A percentile compares a stretch with the other conserved stretches of the same genome.
Conservation (phyloP, 192 early-diverging fungal species). For the Physocladia obscura region DNA sequence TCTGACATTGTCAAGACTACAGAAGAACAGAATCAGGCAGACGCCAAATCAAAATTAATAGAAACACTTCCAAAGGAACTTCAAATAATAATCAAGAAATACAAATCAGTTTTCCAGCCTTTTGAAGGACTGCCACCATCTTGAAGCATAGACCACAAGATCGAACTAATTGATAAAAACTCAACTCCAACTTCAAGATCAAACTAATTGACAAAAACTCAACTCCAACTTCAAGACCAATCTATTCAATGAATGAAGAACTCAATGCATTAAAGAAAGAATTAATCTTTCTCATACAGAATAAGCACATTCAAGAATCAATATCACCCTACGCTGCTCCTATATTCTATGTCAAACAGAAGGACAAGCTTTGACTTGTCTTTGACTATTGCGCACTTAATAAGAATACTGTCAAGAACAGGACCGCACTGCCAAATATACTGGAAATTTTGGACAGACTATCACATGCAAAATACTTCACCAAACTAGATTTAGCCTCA, state of each 20-base stretch:
- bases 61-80: no score
- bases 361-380: slow-evolving; percentile 22
- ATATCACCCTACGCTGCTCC: slow-evolving; percentile 19
- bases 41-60: no score
- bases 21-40: no score
- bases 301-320: slow-evolving; percentile 14
- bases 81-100: slow-evolving; percentile 3
- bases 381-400: slow-evolving; percentile 42
- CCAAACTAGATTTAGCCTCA: slow-evolving; percentile 24
- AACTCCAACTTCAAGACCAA: not conserved
- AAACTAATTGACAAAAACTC: not conserved
- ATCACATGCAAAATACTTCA: not conserved
- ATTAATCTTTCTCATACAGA: not conserved
- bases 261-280: slow-evolving; percentile 12
- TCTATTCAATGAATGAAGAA: slow-evolving; percentile 19
- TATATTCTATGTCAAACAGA: slow-evolving; percentile 22
- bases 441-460: slow-evolving; percentile 16
- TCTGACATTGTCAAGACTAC: no score
- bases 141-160: not conserved
- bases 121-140: slow-evolving; percentile 19
- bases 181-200: not conserved
- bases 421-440: slow-evolving; percentile 20
- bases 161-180: not conserved
- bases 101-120: slow-evolving; percentile 9
- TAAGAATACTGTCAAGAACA: slow-evolving; percentile 35